phyloP scores from a whole-genome alignment of 768 basidiomycete species.

The Zangia roseola region DNA sequence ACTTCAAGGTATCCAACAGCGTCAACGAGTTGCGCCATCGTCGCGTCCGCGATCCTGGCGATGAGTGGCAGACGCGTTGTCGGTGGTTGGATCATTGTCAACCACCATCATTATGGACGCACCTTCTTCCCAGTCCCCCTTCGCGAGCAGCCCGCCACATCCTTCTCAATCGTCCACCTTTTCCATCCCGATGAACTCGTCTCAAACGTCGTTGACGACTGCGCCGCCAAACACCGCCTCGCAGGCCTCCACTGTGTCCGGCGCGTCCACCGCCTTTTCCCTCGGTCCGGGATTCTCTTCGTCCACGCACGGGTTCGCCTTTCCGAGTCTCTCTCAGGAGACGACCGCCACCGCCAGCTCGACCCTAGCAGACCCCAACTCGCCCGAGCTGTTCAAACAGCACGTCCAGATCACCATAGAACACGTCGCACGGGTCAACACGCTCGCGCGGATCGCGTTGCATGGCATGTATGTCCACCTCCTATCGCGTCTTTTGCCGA shows the following conservation, averaged over 20 bases:
- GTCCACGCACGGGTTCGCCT: no score
- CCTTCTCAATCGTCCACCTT: no score
- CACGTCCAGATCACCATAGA: constrained; percentile 49
- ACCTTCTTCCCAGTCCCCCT: no score
- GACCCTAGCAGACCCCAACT: constrained; percentile 48
- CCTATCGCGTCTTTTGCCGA: no score
- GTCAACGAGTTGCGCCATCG: constrained; percentile 39
- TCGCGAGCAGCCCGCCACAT: no score
- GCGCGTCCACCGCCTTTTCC: constrained; percentile 10
- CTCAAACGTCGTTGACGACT: constrained; percentile 10
- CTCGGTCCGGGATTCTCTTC: constrained; percentile 14
- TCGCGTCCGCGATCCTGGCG: constrained; percentile 37
- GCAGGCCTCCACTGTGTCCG: constrained; percentile 12
- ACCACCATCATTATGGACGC: constrained; percentile 12
- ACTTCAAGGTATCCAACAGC: constrained; percentile 49
- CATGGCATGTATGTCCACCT: constrained; percentile 49
- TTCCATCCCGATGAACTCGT: constrained; percentile 7
- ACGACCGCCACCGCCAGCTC: constrained; percentile 10
- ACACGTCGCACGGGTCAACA: constrained; percentile 48
- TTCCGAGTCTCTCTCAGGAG: constrained; percentile 28
- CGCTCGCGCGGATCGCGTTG: constrained; percentile 47
- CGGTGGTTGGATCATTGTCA: constrained; percentile 34
- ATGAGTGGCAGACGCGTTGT: constrained; percentile 56
- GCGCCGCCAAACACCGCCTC: constrained; percentile 6
- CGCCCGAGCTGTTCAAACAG: constrained; percentile 61